phyloP scores from a whole-genome alignment of 2,329 filamentous ascomycete species.

The Aspergillus ustus region DNA sequence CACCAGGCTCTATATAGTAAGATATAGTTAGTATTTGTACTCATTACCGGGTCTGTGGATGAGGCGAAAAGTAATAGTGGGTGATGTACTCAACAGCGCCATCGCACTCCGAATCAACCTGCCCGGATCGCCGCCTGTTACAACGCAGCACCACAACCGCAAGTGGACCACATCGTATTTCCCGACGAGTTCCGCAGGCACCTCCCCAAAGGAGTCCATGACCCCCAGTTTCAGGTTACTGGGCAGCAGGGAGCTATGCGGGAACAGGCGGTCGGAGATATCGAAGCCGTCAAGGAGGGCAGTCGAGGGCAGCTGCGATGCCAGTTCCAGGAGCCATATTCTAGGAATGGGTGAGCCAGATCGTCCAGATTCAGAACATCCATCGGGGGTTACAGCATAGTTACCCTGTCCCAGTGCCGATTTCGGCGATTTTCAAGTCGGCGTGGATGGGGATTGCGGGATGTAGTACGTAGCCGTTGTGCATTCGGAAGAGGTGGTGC shows the following conservation, averaged over 20 bases:
- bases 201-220: neutral
- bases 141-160: neutral
- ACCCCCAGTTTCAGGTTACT: neutral
- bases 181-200: neutral
- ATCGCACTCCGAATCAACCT: neutral
- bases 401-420: neutral
- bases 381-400: too few relatives aligned
- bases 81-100: neutral
- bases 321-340: neutral
- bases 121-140: neutral
- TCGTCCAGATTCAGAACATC: too few relatives aligned
- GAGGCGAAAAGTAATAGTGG: too few relatives aligned
- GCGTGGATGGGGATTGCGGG: neutral
- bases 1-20: neutral
- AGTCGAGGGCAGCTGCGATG: neutral
- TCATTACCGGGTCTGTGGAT: too few relatives aligned
- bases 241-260: neutral
- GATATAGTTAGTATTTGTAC: neutral
- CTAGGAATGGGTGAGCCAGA: neutral
- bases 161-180: slow-evolving; percentile 4
- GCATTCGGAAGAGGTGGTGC: neutral
- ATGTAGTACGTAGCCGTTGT: neutral
- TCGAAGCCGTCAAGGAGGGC: neutral
- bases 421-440: neutral
- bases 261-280: neutral